Conservation (phyloP, 108 stramenopile species). For the Chaetoceros tenuissimus region DNA sequence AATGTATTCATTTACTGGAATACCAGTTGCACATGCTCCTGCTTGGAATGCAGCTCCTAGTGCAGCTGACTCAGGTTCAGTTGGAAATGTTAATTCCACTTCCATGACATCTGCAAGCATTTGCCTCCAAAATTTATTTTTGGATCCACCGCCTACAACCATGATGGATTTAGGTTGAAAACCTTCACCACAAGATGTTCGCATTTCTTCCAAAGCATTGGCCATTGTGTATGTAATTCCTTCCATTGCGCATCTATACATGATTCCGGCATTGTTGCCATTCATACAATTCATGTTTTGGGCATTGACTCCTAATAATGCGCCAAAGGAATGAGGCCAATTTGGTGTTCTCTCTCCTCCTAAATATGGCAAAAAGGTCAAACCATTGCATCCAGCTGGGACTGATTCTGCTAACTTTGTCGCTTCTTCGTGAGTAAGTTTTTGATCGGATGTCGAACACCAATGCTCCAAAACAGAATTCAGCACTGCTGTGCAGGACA, state of each 20-base stretch:
- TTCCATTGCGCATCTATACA: constrained; percentile 12
- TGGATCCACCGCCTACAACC: constrained; percentile 15
- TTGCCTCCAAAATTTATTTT: constrained; percentile 17
- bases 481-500: constrained; percentile 19
- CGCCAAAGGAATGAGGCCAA: constrained; percentile 16
- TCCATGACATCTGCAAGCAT: constrained; percentile 15
- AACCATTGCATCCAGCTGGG: constrained; percentile 10
- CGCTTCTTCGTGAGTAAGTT: constrained; percentile 9
- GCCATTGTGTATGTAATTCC: constrained; percentile 11
- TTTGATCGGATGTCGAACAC: background rate
- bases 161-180: background rate
- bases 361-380: constrained; percentile 14
- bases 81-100: constrained; percentile 4
- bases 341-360: constrained; percentile 20
- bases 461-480: constrained; percentile 6
- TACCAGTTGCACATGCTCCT: constrained; percentile 7
- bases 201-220: constrained; percentile 7
- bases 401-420: background rate
- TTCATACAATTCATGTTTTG: constrained; percentile 1
- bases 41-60: constrained; percentile 21
- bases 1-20: background rate
- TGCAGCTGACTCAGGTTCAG: constrained; percentile 14
- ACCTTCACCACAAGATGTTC: background rate
- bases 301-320: constrained; percentile 9
- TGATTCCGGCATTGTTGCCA: constrained; percentile 4